These are phyloP conservation scores for Termitomyces sp. DNA, from an alignment of 768 basidiomycete genomes.

Conservation along the genomic window DNA sequence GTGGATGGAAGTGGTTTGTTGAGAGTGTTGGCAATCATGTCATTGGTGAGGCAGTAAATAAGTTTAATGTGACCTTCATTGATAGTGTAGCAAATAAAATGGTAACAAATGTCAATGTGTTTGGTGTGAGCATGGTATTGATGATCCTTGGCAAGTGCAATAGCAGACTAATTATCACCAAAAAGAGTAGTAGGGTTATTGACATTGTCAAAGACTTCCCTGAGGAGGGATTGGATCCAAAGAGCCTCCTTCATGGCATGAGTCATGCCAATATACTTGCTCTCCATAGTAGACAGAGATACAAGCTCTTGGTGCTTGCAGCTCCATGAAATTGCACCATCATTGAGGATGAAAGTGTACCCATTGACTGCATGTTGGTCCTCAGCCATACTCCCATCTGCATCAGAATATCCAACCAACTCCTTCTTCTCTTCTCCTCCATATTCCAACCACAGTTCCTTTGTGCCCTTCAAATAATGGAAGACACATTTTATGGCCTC, in stretches of 20 bases:
- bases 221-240: conserved; percentile 23
- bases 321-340: not conserved
- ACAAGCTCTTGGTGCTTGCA: not conserved
- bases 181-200: not conserved
- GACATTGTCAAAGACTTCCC: too few relatives aligned
- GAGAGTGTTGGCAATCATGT: conserved; percentile 4
- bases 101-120: not conserved
- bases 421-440: not conserved
- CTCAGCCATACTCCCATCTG: not conserved
- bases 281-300: not conserved
- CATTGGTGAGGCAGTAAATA: conserved; percentile 15
- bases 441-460: not conserved
- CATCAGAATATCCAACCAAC: not conserved
- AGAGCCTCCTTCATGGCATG: conserved; percentile 9
- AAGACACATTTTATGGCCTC: not conserved
- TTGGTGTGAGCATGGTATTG: conserved; percentile 5
- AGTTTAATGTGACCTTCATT: too few relatives aligned
- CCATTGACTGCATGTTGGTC: not conserved
- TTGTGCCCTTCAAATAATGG: not conserved
- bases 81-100: too few relatives aligned
- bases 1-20: too few relatives aligned
- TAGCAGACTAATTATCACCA: conserved; percentile 7
- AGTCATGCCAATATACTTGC: not conserved
- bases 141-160: conserved; percentile 1
- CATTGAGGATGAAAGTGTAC: not conserved